Evolutionary conservation across 495 filamentous ascomycete genomes (phyloP).

Genomic region (Aspergillus taichungensis): DNA sequence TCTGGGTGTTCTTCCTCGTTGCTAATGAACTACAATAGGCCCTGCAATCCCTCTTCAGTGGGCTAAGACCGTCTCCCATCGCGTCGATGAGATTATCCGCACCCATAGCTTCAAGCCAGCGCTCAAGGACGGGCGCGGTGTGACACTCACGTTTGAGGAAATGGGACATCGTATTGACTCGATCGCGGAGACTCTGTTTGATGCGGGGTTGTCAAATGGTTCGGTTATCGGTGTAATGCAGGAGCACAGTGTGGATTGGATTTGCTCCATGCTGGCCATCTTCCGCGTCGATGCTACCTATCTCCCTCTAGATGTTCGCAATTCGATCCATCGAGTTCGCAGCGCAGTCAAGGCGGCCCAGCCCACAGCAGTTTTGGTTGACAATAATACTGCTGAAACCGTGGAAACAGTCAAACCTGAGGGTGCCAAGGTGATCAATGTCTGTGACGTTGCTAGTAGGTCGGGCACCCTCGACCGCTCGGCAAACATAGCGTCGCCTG

Average conservation of each 20-base stretch:
- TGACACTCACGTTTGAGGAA: neutral
- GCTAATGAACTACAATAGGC: neutral
- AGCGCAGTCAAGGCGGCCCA: too few species aligned
- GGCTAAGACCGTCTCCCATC: neutral
- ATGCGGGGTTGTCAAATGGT: neutral
- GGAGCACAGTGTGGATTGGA: slow-evolving; percentile 25
- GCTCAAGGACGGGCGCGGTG: slow-evolving; percentile 3
- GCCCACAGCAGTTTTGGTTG: too few species aligned
- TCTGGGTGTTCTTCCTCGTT: too few species aligned
- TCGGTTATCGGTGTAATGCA: slow-evolving; percentile 10
- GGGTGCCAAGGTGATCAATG: too few species aligned
- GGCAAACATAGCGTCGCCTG: neutral
- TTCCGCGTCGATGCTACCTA: slow-evolving; percentile 36
- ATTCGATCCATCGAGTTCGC: too few species aligned
- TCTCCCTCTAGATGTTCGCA: slow-evolving; percentile 6
- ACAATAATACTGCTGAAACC: too few species aligned
- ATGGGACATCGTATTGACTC: neutral
- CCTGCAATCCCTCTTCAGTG: neutral
- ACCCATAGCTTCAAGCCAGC: neutral
- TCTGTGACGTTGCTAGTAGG: too few species aligned
- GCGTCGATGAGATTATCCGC: neutral
- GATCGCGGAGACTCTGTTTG: slow-evolving; percentile 4
- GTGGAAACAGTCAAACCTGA: neutral
- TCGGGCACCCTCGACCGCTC: too few species aligned
- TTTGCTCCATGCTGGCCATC: slow-evolving; percentile 43